Percentiles rank a stretch among this genome's conserved stretches.
Evolutionary conservation across 2,329 filamentous ascomycete genomes (phyloP).

Genomic region (Sordariomycetes sp.): DNA sequence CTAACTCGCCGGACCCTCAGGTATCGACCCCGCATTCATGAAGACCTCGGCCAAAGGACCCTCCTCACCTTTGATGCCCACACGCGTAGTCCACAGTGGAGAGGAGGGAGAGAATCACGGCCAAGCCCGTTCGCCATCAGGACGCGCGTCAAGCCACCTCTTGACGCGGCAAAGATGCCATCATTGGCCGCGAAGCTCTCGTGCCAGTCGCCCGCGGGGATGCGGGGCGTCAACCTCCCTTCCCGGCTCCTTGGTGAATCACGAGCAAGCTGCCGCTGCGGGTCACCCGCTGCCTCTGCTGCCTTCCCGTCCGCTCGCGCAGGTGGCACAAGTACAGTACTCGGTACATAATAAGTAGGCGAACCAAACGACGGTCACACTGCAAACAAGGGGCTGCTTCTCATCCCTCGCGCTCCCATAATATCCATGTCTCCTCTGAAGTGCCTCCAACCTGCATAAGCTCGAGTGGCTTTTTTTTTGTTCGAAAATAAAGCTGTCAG

Average conservation of each 20-base stretch:
- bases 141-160: neutral
- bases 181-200: neutral
- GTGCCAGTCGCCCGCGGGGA: neutral
- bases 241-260: no score
- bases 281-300: neutral
- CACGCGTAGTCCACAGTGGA: neutral
- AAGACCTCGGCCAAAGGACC: neutral
- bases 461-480: neutral
- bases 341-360: no score
- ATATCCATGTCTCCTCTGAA: neutral
- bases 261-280: no score
- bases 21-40: neutral
- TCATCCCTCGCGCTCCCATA: neutral
- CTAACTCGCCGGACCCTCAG: neutral
- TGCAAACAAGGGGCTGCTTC: neutral
- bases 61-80: no score
- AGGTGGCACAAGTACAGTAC: neutral
- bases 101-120: neutral
- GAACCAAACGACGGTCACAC: no score
- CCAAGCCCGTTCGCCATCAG: neutral
- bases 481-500: no score
- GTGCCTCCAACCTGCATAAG: neutral
- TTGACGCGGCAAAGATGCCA: neutral
- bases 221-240: no score
- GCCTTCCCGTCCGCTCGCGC: neutral